These are phyloP conservation scores for Coelastrella sp. DNA, from an alignment of 139 green algal genomes.

Conservation along the genomic window DNA sequence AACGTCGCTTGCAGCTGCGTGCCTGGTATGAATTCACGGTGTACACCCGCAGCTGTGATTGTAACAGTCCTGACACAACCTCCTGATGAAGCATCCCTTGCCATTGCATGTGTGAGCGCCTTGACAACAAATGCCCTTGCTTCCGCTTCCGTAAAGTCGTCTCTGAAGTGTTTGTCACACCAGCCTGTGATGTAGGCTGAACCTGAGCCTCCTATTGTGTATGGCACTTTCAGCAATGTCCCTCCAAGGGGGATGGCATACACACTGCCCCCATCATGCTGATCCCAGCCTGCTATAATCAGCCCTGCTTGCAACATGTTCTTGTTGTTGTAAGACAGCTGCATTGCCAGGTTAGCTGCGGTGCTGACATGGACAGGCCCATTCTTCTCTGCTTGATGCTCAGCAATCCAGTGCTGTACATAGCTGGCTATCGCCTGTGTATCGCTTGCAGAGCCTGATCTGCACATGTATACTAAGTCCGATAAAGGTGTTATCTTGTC, in stretches of 20 bases:
- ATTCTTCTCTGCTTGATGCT: conserved; percentile 83
- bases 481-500: conserved; percentile 88
- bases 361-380: conserved; percentile 74
- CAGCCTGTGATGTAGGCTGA: conserved; percentile 88
- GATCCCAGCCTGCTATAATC: conserved; percentile 79
- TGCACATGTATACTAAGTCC: conserved; percentile 69
- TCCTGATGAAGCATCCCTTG: conserved; percentile 83
- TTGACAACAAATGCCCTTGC: conserved; percentile 83
- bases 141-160: conserved; percentile 83
- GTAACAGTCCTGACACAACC: conserved; percentile 87
- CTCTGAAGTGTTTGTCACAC: conserved; percentile 82
- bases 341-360: conserved; percentile 83
- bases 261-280: conserved; percentile 71
- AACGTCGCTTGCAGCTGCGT: conserved; percentile 57
- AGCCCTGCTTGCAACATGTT: conserved; percentile 75
- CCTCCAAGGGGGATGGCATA: conserved; percentile 89
- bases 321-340: conserved; percentile 93
- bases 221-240: conserved; percentile 81
- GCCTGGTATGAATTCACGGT: conserved; percentile 71
- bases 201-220: conserved; percentile 86
- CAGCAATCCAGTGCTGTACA: conserved; percentile 67
- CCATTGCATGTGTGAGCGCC: conserved; percentile 86
- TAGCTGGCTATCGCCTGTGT: conserved; percentile 72
- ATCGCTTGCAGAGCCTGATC: conserved; percentile 69
- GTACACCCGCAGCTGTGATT: conserved; percentile 71